These are phyloP conservation scores for Hordeum vulgare DNA, from an alignment of 176 grass and related monocot species.

Conservation along the genomic window MorexV3_pseudomolecules_assembly NC_058519.1:212060501-212061000, in stretches of 20 bases:
- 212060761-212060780: not conserved
- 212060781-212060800: constrained; percentile 26
- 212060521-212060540: not conserved
- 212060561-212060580: constrained; percentile 56
- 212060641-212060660: constrained; percentile 36
- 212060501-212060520: not conserved
- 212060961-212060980: constrained; percentile 7
- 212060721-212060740: not conserved
- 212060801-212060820: constrained; percentile 46
- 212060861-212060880: constrained; percentile 64
- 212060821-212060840: constrained; percentile 52
- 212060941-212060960: not conserved
- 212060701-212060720: not conserved
- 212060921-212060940: constrained; percentile 3
- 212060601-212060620: constrained; percentile 43
- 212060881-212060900: constrained; percentile 47
- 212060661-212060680: not conserved
- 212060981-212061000: constrained; percentile 42
- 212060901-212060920: constrained; percentile 48
- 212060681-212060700: not conserved
- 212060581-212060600: constrained; percentile 75
- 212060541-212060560: constrained; percentile 33
- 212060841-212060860: constrained; percentile 67
- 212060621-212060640: constrained; percentile 50
- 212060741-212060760: constrained; percentile 1